Evolutionary conservation across 176 grass and related monocot species (phyloP).

Genomic region (Pharus latifolius): DNA sequence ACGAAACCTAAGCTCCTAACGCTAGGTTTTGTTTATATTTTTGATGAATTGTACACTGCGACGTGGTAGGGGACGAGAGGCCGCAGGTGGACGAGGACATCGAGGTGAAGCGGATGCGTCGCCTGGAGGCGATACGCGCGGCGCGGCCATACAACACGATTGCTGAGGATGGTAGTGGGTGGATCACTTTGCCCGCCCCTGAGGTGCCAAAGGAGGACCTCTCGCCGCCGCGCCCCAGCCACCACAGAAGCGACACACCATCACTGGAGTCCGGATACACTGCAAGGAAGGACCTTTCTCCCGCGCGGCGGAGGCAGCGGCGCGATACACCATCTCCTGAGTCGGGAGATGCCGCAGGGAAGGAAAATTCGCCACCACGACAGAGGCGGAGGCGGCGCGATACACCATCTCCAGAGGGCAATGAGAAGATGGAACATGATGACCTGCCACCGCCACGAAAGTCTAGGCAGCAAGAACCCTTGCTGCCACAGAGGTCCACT

Average conservation of each 20-base stretch:
- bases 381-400: constrained; percentile 22
- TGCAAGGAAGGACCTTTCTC: constrained; percentile 28
- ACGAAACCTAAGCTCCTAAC: not conserved
- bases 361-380: constrained; percentile 34
- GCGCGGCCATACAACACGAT: constrained; percentile 66
- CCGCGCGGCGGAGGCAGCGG: constrained; percentile 22
- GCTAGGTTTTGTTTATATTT: not conserved
- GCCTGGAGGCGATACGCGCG: constrained; percentile 59
- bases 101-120: constrained; percentile 89
- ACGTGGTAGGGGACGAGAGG: constrained; percentile 46
- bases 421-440: not conserved
- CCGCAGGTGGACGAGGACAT: constrained; percentile 84
- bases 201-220: not conserved
- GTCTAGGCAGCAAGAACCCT: not conserved
- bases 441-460: constrained; percentile 44
- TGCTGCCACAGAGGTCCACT: constrained; percentile 11
- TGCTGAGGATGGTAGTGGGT: constrained; percentile 78
- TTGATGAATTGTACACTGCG: not conserved
- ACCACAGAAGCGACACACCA: constrained; percentile 6
- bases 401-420: constrained; percentile 21
- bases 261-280: constrained; percentile 6
- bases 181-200: constrained; percentile 30
- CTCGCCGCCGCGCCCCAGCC: not conserved
- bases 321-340: not conserved
- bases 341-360: not conserved